A percentile compares a stretch with the other conserved stretches of the same genome.
These are phyloP conservation scores for Arabis hirsuta DNA, from an alignment of 345 rosid genomes.

Conservation along the genomic window DNA sequence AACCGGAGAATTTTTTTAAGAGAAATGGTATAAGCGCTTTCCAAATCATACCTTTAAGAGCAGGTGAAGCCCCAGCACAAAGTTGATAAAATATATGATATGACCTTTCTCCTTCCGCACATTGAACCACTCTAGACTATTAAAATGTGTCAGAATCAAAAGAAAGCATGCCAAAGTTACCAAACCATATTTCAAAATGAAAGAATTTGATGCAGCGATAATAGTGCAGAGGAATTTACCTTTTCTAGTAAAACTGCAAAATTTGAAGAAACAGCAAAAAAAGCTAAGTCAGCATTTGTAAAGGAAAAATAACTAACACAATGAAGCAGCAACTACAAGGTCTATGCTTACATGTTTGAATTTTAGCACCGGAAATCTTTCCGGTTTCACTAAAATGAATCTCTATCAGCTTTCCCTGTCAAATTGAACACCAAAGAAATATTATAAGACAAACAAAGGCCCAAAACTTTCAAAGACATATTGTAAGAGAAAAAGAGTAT, in stretches of 20 bases:
- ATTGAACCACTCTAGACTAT: conserved; percentile 99
- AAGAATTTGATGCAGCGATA: neutral
- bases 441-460: conserved; percentile 19
- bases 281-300: conserved; percentile 12
- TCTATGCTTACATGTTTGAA: conserved; percentile 63
- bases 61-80: conserved; percentile 86
- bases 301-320: neutral
- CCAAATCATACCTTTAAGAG: conserved; percentile 64
- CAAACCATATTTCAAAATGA: conserved; percentile 37
- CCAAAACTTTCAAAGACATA: conserved; percentile 10
- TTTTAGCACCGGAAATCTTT: conserved; percentile 94
- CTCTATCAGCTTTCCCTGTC: conserved; percentile 86
- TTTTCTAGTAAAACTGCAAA: conserved; percentile 60
- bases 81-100: conserved; percentile 99
- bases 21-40: neutral
- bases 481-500: neutral
- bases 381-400: conserved; percentile 97
- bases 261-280: conserved; percentile 16
- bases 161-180: conserved; percentile 34
- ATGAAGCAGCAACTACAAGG: conserved; percentile 3
- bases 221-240: conserved; percentile 54
- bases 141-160: conserved; percentile 20
- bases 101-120: conserved; percentile 91
- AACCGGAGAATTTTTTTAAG: neutral
- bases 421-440: conserved; percentile 29